Evolutionary conservation across 495 filamentous ascomycete species (phyloP).

Genomic region (Cercophora newfieldiana): DNA sequence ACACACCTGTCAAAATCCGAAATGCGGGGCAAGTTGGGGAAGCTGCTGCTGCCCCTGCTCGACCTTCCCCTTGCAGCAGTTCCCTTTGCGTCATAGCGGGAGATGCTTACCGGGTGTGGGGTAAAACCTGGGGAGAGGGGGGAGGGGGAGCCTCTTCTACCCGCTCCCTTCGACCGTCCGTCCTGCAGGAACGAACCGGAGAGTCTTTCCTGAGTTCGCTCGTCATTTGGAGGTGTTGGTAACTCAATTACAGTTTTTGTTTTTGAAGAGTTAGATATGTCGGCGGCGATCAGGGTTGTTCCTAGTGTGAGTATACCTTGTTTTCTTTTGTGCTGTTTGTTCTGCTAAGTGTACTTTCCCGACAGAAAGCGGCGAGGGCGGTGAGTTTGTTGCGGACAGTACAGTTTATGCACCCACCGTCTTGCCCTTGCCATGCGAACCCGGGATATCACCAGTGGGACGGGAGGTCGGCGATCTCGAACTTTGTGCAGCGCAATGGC

Average conservation of each 20-base stretch:
- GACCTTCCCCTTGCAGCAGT: not conserved
- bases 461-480: conserved; percentile 42
- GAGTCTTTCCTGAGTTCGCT: not conserved
- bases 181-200: not conserved
- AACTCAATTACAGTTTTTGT: not conserved
- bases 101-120: conserved; percentile 6
- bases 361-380: conserved; percentile 72
- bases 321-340: not conserved
- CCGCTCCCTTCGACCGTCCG: not conserved
- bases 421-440: conserved; percentile 90
- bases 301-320: not conserved
- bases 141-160: too few relatives aligned
- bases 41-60: not conserved
- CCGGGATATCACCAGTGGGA: conserved; percentile 68
- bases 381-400: conserved; percentile 80
- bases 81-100: not conserved
- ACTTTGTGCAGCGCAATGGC: conserved; percentile 29
- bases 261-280: not conserved
- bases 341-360: conserved; percentile 1
- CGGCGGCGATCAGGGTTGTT: not conserved
- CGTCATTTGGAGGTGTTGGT: too few relatives aligned
- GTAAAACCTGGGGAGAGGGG: conserved; percentile 3
- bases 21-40: not conserved
- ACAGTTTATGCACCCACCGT: conserved; percentile 85
- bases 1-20: not conserved